Conservation (phyloP, 23 red algal genomes). For the Agarophyton chilense region DNA sequence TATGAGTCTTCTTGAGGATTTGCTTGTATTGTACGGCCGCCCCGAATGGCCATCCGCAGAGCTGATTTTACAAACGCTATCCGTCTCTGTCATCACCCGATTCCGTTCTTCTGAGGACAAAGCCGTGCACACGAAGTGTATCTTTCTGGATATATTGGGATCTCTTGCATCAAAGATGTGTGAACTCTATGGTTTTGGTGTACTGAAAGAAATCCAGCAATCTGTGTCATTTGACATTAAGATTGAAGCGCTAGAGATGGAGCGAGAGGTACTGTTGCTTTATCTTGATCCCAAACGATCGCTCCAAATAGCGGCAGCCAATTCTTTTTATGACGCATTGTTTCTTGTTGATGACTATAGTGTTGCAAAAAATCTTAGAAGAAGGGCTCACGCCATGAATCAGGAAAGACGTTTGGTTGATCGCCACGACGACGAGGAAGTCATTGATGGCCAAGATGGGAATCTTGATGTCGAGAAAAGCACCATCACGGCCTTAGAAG, state of each 20-base stretch:
- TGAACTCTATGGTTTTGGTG: slow-evolving; percentile 31
- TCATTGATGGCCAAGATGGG: slow-evolving; percentile 34
- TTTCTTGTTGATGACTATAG: slow-evolving; percentile 44
- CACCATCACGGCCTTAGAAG: neutral
- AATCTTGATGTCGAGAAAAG: neutral
- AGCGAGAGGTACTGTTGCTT: slow-evolving; percentile 21
- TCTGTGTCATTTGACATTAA: slow-evolving; percentile 12
- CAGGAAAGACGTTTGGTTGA: neutral
- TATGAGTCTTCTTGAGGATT: slow-evolving; percentile 33
- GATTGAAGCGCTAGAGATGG: slow-evolving; percentile 12
- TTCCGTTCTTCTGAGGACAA: slow-evolving; percentile 37
- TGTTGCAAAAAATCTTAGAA: slow-evolving; percentile 17
- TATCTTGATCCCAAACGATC: slow-evolving; percentile 39
- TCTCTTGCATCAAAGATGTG: slow-evolving; percentile 57
- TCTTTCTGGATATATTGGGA: slow-evolving; percentile 36
- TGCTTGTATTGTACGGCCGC: slow-evolving; percentile 44
- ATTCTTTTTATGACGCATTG: slow-evolving; percentile 52
- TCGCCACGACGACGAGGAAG: slow-evolving; percentile 8
- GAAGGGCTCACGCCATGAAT: neutral
- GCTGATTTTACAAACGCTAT: slow-evolving; percentile 62
- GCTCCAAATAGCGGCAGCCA: slow-evolving; percentile 1
- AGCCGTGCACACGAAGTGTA: slow-evolving; percentile 5
- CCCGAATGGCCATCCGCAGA: slow-evolving; percentile 63
- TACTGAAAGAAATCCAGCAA: slow-evolving; percentile 18
- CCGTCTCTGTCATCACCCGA: slow-evolving; percentile 49